Evolutionary conservation across 106 monocot genomes (phyloP).

Genomic region (Agapanthus africanus): DNA sequence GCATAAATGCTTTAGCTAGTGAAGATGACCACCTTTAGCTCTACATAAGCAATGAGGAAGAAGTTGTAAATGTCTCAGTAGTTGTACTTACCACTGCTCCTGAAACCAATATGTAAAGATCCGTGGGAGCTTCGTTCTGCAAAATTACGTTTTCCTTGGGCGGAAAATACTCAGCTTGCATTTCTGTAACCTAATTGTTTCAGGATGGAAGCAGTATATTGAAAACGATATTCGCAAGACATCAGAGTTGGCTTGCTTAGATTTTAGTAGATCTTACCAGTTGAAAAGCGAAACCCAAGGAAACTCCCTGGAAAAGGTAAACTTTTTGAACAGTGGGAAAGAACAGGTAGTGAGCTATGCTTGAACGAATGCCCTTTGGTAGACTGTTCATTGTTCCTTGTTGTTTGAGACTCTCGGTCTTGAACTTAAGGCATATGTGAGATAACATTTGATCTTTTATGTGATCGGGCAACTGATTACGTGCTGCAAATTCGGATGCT

Average conservation of each 20-base stretch:
- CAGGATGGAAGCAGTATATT: neutral
- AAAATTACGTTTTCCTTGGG: constrained; percentile 54
- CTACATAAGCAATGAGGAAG: neutral
- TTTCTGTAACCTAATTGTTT: constrained; percentile 43
- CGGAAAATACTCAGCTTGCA: constrained; percentile 59
- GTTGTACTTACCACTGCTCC: constrained; percentile 55
- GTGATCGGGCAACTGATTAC: neutral
- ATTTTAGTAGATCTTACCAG: constrained; percentile 27
- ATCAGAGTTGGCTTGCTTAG: no score
- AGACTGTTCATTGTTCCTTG: constrained; percentile 45
- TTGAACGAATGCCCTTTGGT: constrained; percentile 42
- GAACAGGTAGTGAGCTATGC: constrained; percentile 48
- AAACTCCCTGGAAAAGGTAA: constrained; percentile 56
- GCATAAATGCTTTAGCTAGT: neutral
- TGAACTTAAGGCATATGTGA: constrained; percentile 33
- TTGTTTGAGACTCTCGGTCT: constrained; percentile 25
- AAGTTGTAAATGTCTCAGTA: neutral
- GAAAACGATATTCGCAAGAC: neutral
- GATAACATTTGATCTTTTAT: constrained; percentile 68
- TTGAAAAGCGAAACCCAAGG: constrained; percentile 41
- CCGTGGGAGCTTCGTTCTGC: constrained; percentile 44
- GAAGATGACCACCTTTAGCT: neutral
- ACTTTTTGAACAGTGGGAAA: constrained; percentile 30
- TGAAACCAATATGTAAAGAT: constrained; percentile 60
- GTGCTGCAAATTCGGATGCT: neutral